phyloP scores from a whole-genome alignment of 2,329 filamentous ascomycete species.

The Cladophialophora chaetospira region DNA sequence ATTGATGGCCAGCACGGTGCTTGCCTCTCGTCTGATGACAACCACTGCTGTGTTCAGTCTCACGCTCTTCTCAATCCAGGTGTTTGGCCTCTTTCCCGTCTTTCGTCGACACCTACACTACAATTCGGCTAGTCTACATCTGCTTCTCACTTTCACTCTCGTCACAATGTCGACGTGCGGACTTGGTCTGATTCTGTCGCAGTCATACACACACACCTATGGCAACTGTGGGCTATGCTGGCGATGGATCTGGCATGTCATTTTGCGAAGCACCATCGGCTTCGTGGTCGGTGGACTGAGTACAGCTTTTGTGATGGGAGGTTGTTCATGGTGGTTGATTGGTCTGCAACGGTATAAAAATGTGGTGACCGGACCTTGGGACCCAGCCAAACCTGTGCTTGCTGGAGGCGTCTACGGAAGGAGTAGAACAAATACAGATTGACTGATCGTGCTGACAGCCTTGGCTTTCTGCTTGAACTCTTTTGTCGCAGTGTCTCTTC shows the following conservation, averaged over 20 bases:
- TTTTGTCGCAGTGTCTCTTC: too few relatives aligned
- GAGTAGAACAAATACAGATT: conserved; percentile 29
- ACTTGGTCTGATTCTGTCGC: conserved; percentile 62
- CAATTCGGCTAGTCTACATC: conserved; percentile 78
- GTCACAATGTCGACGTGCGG: conserved; percentile 79
- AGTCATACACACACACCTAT: conserved; percentile 44
- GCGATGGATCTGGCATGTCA: conserved; percentile 52
- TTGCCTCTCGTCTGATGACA: conserved; percentile 83
- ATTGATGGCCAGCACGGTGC: conserved; percentile 91
- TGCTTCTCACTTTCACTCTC: conserved; percentile 72
- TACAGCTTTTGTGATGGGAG: conserved; percentile 78
- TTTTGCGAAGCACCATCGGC: conserved; percentile 64
- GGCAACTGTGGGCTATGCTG: conserved; percentile 48
- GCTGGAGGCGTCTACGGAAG: conserved; percentile 30
- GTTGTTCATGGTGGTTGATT: conserved; percentile 97
- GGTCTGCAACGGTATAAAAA: conserved; percentile 98
- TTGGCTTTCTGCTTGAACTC: neutral
- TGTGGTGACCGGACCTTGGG: conserved; percentile 97
- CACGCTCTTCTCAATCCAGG: conserved; percentile 93
- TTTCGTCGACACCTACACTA: conserved; percentile 87
- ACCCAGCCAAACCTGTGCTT: conserved; percentile 76
- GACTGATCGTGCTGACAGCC: neutral
- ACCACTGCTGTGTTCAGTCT: conserved; percentile 94
- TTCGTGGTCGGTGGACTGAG: conserved; percentile 74
- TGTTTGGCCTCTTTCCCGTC: conserved; percentile 96